phyloP scores from a whole-genome alignment of 1,284 basidiomycete species.

The Apiotrichum gamsii region DNA sequence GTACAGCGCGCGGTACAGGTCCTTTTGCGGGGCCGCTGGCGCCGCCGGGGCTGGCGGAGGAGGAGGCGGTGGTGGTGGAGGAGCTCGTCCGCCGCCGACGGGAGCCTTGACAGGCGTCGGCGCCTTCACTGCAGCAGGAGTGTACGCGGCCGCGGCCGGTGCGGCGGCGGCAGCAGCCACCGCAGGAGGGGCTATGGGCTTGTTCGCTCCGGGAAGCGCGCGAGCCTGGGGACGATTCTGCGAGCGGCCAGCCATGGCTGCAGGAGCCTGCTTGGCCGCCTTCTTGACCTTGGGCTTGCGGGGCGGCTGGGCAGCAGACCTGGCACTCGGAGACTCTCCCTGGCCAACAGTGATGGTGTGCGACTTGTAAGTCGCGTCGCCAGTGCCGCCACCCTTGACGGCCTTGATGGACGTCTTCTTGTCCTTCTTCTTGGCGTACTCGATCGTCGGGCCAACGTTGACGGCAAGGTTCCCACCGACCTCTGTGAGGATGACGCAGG shows the following conservation, averaged over 20 bases:
- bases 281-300: conserved; percentile 60
- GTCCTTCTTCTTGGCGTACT: conserved; percentile 95
- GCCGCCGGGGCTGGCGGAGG: conserved; percentile 55
- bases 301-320: conserved; percentile 75
- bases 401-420: conserved; percentile 86
- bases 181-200: conserved; percentile 42
- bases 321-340: conserved; percentile 76
- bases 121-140: background rate
- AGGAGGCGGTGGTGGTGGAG: conserved; percentile 53
- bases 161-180: conserved; percentile 18
- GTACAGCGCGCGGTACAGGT: conserved; percentile 79
- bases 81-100: background rate
- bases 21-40: conserved; percentile 60
- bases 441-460: conserved; percentile 69
- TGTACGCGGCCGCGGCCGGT: conserved; percentile 7
- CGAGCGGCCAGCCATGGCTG: conserved; percentile 31
- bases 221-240: conserved; percentile 41
- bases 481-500: conserved; percentile 71
- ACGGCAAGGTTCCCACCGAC: conserved; percentile 73
- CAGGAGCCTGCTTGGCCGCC: conserved; percentile 37
- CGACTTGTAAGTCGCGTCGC: conserved; percentile 88
- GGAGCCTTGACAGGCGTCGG: background rate
- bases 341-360: conserved; percentile 80
- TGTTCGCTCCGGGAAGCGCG: conserved; percentile 42
- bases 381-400: conserved; percentile 79